phyloP scores from a whole-genome alignment of 2,329 filamentous ascomycete genomes.

The Colletotrichum gloeosporioides region DNA sequence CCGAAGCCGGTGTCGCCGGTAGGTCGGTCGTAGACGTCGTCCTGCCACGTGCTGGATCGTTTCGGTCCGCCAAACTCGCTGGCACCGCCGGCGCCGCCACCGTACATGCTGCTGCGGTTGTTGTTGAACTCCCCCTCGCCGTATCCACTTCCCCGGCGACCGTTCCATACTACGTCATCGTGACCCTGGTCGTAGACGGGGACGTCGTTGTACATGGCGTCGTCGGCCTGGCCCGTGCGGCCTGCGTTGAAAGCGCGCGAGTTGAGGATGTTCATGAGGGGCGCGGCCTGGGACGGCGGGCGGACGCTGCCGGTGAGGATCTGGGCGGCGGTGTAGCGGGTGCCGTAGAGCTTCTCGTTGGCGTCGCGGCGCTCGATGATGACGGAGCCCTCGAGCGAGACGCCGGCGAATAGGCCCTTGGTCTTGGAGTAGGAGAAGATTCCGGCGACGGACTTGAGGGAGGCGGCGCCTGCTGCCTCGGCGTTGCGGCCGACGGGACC shows the following conservation, averaged over 20 bases:
- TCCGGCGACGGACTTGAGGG: slow-evolving; percentile 84
- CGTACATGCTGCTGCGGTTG: slow-evolving; percentile 39
- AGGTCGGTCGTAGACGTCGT: slow-evolving; percentile 74
- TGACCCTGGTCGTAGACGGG: slow-evolving; percentile 86
- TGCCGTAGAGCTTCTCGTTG: slow-evolving; percentile 94
- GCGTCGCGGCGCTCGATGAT: slow-evolving; percentile 95
- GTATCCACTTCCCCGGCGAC: slow-evolving; percentile 71
- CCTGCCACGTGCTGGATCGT: slow-evolving; percentile 75
- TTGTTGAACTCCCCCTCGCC: slow-evolving; percentile 62
- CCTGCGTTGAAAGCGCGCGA: slow-evolving; percentile 80
- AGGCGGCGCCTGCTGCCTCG: slow-evolving; percentile 93
- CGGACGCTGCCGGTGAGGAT: slow-evolving; percentile 80
- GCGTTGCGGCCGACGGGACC: slow-evolving; percentile 94
- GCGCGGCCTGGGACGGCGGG: slow-evolving; percentile 81
- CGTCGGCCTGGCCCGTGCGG: slow-evolving; percentile 49
- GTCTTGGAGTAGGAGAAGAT: slow-evolving; percentile 99
- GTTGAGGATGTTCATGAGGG: slow-evolving; percentile 84
- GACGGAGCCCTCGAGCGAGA: slow-evolving; percentile 90
- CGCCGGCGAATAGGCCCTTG: slow-evolving; percentile 94
- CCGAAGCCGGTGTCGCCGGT: slow-evolving; percentile 30
- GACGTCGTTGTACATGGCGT: slow-evolving; percentile 89
- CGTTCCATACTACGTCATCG: slow-evolving; percentile 86
- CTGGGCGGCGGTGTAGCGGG: slow-evolving; percentile 79
- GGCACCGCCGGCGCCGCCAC: slow-evolving; percentile 37
- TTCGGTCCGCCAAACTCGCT: slow-evolving; percentile 61